phyloP scores from a whole-genome alignment of 441 rosid species.

The Arabidopsis lyrata region DNA sequence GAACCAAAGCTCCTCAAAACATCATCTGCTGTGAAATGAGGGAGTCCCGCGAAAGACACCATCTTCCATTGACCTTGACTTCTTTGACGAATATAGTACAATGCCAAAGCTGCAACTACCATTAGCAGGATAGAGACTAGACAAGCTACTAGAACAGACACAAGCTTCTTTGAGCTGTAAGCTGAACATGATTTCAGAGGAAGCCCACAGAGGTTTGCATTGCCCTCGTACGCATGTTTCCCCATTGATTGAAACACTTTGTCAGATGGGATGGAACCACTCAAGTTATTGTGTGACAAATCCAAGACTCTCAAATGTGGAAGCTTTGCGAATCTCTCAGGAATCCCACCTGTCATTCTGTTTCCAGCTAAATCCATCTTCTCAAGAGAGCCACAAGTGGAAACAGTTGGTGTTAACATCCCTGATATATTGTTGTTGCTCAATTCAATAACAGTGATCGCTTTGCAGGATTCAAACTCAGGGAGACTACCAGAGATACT shows the following conservation, averaged over 20 bases:
- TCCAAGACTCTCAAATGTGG: conserved; percentile 61
- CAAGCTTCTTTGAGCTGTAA: conserved; percentile 63
- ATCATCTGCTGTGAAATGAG: conserved; percentile 76
- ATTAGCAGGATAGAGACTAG: conserved; percentile 52
- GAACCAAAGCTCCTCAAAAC: conserved; percentile 69
- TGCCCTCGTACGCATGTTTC: conserved; percentile 69
- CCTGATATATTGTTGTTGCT: conserved; percentile 64
- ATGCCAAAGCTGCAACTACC: conserved; percentile 55
- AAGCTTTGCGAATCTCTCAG: conserved; percentile 61
- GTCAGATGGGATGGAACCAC: conserved; percentile 68
- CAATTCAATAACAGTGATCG: conserved; percentile 68
- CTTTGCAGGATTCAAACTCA: conserved; percentile 63
- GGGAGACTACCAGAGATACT: conserved; percentile 71
- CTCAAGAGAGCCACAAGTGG: conserved; percentile 61
- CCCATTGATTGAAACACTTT: conserved; percentile 68
- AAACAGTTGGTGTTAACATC: conserved; percentile 57
- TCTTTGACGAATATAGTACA: conserved; percentile 60
- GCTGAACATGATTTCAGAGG: conserved; percentile 75
- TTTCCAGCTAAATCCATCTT: conserved; percentile 64
- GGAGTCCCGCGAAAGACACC: conserved; percentile 77
- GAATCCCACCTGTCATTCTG: conserved; percentile 62
- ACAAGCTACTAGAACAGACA: conserved; percentile 63
- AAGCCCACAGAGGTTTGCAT: conserved; percentile 77
- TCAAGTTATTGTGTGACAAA: conserved; percentile 71
- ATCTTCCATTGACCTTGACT: conserved; percentile 75